Evolutionary conservation across 2,329 filamentous ascomycete genomes (phyloP).

Genomic region (Aspergillus sp.): DNA sequence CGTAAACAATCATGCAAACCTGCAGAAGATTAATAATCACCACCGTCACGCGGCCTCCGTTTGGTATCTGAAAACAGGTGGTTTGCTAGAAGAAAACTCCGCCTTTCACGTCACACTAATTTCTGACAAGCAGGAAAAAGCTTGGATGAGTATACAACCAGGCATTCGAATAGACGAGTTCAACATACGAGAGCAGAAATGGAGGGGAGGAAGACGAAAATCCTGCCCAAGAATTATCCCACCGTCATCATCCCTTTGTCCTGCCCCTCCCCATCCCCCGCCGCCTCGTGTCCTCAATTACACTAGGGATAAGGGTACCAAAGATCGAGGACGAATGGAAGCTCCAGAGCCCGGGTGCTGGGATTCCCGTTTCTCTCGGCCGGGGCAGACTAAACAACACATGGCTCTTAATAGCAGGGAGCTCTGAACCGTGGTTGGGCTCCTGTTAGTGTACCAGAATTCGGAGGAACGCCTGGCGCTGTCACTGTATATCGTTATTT

Average conservation of each 20-base stretch:
- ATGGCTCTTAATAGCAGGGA: constrained; percentile 1
- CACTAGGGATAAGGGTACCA: constrained; percentile 12
- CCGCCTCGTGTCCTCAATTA: constrained; percentile 7
- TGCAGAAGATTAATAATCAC: constrained; percentile 12
- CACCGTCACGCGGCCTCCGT: neutral
- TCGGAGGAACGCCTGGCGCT: constrained; percentile 9
- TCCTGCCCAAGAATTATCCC: neutral
- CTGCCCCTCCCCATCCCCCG: constrained; percentile 2
- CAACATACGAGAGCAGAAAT: neutral
- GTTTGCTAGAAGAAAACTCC: neutral
- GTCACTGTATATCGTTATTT: constrained; percentile 1
- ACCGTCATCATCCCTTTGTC: constrained; percentile 2
- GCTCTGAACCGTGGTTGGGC: constrained; percentile 17
- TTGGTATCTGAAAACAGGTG: neutral
- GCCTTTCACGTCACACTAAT: constrained; percentile 6
- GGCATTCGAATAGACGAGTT: neutral
- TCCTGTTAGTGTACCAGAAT: constrained; percentile 18
- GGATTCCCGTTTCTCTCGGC: neutral
- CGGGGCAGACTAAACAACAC: constrained; percentile 1
- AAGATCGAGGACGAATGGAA: neutral
- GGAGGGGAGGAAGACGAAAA: neutral
- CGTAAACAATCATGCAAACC: neutral
- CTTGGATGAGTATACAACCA: neutral
- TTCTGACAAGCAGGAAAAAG: constrained; percentile 1
- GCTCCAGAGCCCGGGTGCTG: neutral